Evolutionary conservation across 202 grass and related monocot species (phyloP).

Genomic region (Eragrostis tef): DNA sequence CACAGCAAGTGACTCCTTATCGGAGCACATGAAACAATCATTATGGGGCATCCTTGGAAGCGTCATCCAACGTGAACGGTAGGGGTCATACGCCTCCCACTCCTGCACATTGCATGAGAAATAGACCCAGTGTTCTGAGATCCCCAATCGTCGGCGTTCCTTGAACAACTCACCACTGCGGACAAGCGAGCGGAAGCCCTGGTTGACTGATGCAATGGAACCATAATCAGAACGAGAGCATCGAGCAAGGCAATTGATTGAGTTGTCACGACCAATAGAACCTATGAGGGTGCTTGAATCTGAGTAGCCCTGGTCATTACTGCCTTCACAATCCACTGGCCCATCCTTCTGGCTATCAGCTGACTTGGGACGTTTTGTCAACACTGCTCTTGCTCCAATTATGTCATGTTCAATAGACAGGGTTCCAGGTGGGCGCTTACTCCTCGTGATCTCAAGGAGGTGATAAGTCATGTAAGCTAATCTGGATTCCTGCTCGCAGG

Average conservation of each 20-base stretch:
- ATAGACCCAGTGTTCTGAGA: slow-evolving; percentile 91
- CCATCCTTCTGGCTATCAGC: slow-evolving; percentile 4
- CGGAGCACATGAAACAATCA: slow-evolving; percentile 88
- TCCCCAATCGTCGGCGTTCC: slow-evolving; percentile 60
- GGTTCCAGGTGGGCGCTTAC: slow-evolving; percentile 51
- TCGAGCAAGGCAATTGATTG: slow-evolving; percentile 74
- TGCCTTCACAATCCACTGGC: slow-evolving; percentile 49
- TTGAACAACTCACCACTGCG: slow-evolving; percentile 72
- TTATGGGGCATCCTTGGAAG: slow-evolving; percentile 86
- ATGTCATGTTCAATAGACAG: slow-evolving; percentile 47
- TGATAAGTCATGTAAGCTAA: slow-evolving; percentile 85
- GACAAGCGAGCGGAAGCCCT: slow-evolving; percentile 68
- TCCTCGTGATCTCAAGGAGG: slow-evolving; percentile 76
- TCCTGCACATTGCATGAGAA: slow-evolving; percentile 88
- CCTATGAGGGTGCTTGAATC: slow-evolving; percentile 77
- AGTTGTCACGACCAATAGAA: slow-evolving; percentile 77
- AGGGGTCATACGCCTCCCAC: slow-evolving; percentile 91
- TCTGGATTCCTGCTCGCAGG: slow-evolving; percentile 73
- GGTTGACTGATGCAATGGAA: slow-evolving; percentile 69
- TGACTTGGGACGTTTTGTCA: slow-evolving; percentile 51
- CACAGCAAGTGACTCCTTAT: slow-evolving; percentile 90
- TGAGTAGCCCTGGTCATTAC: slow-evolving; percentile 44
- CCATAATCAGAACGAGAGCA: slow-evolving; percentile 81
- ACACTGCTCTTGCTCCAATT: slow-evolving; percentile 23
- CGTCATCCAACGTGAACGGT: slow-evolving; percentile 71